Conservation (phyloP, 805 yeast species). For the Metschnikowia orientalis region DNA sequence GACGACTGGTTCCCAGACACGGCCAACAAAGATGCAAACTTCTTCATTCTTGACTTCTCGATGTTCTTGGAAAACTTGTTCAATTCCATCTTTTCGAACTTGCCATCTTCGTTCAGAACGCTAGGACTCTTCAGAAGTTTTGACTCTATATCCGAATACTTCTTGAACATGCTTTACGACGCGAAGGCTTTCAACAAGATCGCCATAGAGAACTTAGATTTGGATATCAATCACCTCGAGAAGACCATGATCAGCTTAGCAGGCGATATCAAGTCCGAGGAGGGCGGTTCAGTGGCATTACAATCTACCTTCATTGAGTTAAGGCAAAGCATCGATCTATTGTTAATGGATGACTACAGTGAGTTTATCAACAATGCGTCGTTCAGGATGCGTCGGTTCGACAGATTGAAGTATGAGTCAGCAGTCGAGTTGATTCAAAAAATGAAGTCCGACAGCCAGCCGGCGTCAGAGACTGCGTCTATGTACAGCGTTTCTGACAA, state of each 20-base stretch:
- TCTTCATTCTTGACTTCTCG: constrained; percentile 77
- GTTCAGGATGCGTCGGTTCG: constrained; percentile 51
- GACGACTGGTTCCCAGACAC: constrained; percentile 68
- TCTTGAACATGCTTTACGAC: constrained; percentile 56
- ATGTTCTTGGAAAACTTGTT: constrained; percentile 81
- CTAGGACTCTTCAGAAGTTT: constrained; percentile 81
- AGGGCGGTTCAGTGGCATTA: constrained; percentile 46
- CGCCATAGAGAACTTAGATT: constrained; percentile 68
- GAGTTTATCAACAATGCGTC: constrained; percentile 53
- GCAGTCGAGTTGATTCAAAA: constrained; percentile 61
- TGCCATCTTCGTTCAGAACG: constrained; percentile 75
- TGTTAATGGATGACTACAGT: constrained; percentile 60
- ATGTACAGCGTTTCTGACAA: constrained; percentile 8
- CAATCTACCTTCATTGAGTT: constrained; percentile 74
- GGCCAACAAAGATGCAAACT: constrained; percentile 59
- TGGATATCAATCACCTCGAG: constrained; percentile 78
- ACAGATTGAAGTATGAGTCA: constrained; percentile 67
- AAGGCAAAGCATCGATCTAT: constrained; percentile 71
- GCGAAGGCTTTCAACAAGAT: constrained; percentile 53
- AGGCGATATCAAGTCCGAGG: constrained; percentile 17
- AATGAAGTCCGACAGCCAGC: constrained; percentile 26
- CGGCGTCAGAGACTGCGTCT: constrained; percentile 14
- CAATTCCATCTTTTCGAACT: constrained; percentile 73
- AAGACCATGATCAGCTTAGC: constrained; percentile 39
- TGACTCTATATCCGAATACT: constrained; percentile 73